These are phyloP conservation scores for Clavispora fructus DNA, from an alignment of 805 yeast genomes.

Conservation along the genomic window DNA sequence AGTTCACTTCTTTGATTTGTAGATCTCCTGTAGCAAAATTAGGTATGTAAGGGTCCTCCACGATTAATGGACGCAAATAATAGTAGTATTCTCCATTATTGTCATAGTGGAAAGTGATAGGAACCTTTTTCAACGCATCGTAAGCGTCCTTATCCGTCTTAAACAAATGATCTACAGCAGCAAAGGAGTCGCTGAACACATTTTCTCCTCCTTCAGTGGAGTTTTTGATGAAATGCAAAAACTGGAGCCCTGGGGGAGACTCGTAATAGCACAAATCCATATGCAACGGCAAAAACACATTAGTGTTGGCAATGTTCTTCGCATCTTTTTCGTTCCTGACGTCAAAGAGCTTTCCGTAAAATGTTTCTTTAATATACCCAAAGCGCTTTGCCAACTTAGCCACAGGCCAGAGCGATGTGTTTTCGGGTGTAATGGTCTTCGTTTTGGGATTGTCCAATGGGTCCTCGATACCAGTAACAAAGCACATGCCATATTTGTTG, in stretches of 20 bases:
- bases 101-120: constrained; percentile 64
- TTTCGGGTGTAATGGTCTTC: constrained; percentile 32
- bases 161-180: constrained; percentile 54
- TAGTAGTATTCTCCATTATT: constrained; percentile 59
- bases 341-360: constrained; percentile 68
- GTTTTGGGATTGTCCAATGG: constrained; percentile 23
- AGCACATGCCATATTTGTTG: constrained; percentile 52
- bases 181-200: constrained; percentile 63
- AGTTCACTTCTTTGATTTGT: constrained; percentile 54
- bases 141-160: constrained; percentile 58
- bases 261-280: constrained; percentile 76
- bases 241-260: constrained; percentile 75
- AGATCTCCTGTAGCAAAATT: constrained; percentile 30
- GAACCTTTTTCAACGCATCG: constrained; percentile 54
- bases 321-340: constrained; percentile 49
- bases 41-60: constrained; percentile 30
- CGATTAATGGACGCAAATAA: constrained; percentile 57
- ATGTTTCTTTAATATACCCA: constrained; percentile 66
- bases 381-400: constrained; percentile 42
- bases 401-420: constrained; percentile 40
- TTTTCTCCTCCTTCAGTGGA: constrained; percentile 63
- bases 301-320: constrained; percentile 66
- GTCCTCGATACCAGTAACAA: constrained; percentile 50
- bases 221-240: constrained; percentile 56
- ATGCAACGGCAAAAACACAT: constrained; percentile 61